Evolutionary conservation across 2,329 filamentous ascomycete genomes (phyloP).

Genomic region (Plectosphaerella plurivora): DNA sequence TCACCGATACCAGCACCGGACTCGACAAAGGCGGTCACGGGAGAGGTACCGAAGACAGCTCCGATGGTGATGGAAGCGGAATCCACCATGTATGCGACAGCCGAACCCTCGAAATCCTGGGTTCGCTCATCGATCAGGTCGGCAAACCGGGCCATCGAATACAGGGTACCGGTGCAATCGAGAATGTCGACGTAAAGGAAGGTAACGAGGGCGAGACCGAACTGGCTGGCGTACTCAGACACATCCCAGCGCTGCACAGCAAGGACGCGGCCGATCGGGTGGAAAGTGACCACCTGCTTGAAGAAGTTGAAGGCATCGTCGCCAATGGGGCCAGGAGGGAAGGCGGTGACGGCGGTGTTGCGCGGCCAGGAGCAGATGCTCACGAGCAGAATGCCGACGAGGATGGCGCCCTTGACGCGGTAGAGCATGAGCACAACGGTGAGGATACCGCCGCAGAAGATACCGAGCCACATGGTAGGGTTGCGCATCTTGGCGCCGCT

Average conservation of each 20-base stretch:
- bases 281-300: conserved; percentile 81
- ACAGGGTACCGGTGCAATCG: conserved; percentile 80
- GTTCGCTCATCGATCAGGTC: conserved; percentile 76
- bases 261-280: conserved; percentile 66
- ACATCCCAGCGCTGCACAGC: conserved; percentile 73
- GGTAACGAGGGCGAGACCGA: conserved; percentile 78
- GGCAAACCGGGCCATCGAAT: conserved; percentile 84
- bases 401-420: conserved; percentile 81
- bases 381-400: conserved; percentile 76
- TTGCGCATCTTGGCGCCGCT: conserved; percentile 70
- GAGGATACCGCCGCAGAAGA: conserved; percentile 79
- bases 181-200: conserved; percentile 90
- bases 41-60: conserved; percentile 70
- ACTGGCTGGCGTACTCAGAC: conserved; percentile 64
- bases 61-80: conserved; percentile 76
- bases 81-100: conserved; percentile 79
- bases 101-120: conserved; percentile 82
- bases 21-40: conserved; percentile 83
- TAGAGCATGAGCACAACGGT: conserved; percentile 81
- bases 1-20: conserved; percentile 88
- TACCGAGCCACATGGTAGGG: conserved; percentile 81
- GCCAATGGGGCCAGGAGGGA: conserved; percentile 67
- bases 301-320: conserved; percentile 78
- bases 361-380: conserved; percentile 88
- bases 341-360: conserved; percentile 70